Base-by-base conservation (phyloP, 2,329 filamentous ascomycete genomes). In the Xylaria sp. region DNA sequence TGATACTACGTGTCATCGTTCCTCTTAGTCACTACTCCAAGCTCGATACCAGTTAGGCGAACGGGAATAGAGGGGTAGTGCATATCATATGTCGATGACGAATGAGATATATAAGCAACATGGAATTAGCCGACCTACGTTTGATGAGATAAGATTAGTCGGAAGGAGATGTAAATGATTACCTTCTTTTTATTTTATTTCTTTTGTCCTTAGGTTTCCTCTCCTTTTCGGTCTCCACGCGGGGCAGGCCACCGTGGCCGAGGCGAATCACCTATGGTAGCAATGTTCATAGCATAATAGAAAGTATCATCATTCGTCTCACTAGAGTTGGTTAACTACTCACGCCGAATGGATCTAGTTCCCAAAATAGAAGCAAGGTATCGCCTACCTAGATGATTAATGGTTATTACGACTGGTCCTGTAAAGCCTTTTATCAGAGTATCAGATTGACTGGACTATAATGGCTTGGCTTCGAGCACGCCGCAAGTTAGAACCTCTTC, bases 401-500 rank as follows among this genome's bases (percentile, higher is more conserved):
- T 40, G 16, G 5, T 47, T 47, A n/a, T n/a, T 18, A n/a, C 16
- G 13, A 16, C 16, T n/a, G 5, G 40, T n/a, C 1, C 16, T n/a
- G 40, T 29, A 9, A 53, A 32, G 27, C 13, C 13, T n/a, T 2
- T 27, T 13, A 40, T 40, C 16, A 5, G 10, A 23, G 32, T 9
- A 25, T 40, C 25, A 16, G 27, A 35, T 44, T 21, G 29, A 13
- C 32, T 13, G 32, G 60, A 27, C 16, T 57, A 60, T 51, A 60
- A 27, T 23, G 64, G 9, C 55, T 75, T 75, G 3, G 74, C 72
- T 27, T 76, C 74, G 1, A 76, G 71, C n/a, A 75, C 62, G 16
- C 73, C 75, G 23, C 71, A 71, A 10, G 63, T 62, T 35, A 77
- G 44, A 18, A 76, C 64, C 48, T 76, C 74, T 54, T 76, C 75